Conservation (phyloP, 805 yeast genomes). For the Yamadazyma laniorum region DNA sequence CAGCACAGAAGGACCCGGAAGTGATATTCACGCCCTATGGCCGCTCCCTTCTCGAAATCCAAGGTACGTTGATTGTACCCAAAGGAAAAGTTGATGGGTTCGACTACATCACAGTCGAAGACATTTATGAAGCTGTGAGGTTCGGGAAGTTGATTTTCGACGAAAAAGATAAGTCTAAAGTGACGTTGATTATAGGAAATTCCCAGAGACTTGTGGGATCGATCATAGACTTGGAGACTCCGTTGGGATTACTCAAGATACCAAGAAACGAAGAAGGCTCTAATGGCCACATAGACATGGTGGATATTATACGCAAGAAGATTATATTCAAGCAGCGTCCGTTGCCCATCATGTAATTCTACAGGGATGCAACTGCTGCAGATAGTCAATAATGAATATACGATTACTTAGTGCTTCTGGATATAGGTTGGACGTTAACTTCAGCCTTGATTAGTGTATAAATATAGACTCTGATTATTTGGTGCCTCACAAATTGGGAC, state of each 20-base stretch:
- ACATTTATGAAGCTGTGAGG: slow-evolving; percentile 44
- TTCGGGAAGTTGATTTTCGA: slow-evolving; percentile 52
- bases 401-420: too few species aligned
- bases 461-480: too few species aligned
- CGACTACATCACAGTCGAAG: slow-evolving; percentile 34
- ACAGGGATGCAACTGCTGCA: too few species aligned
- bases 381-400: too few species aligned
- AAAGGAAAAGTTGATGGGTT: slow-evolving; percentile 20
- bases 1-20: slow-evolving; percentile 1
- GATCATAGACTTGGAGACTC: slow-evolving; percentile 57
- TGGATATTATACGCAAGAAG: slow-evolving; percentile 60
- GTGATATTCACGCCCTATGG: slow-evolving; percentile 54
- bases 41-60: slow-evolving; percentile 62
- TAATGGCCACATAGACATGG: slow-evolving; percentile 43
- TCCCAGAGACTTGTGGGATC: slow-evolving; percentile 69
- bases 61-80: slow-evolving; percentile 63
- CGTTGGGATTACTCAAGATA: slow-evolving; percentile 53
- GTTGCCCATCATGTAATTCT: slow-evolving; percentile 74
- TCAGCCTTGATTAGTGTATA: too few species aligned
- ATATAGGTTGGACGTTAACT: too few species aligned
- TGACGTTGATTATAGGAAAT: slow-evolving; percentile 61
- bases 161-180: slow-evolving; percentile 37
- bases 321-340: slow-evolving; percentile 68
- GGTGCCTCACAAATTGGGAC: slow-evolving; percentile 3
- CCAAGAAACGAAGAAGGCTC: slow-evolving; percentile 13